A percentile compares a stretch with the other conserved stretches of the same genome.
These are phyloP conservation scores for Gossypium arboreum DNA, from an alignment of 345 rosid species.

Conservation along the genomic window DNA sequence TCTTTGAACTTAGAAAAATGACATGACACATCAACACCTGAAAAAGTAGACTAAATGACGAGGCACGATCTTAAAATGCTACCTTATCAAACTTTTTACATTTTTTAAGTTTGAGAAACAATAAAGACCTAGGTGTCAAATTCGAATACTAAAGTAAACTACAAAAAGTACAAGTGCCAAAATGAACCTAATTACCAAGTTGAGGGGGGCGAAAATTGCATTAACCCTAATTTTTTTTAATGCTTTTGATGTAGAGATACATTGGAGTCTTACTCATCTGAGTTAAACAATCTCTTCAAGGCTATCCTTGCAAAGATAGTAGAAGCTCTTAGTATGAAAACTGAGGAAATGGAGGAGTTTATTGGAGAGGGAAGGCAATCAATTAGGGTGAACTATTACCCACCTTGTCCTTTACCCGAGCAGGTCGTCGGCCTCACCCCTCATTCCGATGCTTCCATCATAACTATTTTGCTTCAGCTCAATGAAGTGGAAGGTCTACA, in stretches of 20 bases:
- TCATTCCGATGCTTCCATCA: background rate
- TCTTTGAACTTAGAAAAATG: too few species aligned
- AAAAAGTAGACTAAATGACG: too few species aligned
- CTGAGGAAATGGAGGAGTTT: conserved; percentile 28
- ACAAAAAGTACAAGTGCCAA: too few species aligned
- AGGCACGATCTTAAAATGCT: too few species aligned
- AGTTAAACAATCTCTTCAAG: conserved; percentile 28
- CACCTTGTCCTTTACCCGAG: conserved; percentile 30
- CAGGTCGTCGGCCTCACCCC: conserved; percentile 21
- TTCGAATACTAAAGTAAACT: too few species aligned
- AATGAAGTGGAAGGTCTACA: conserved; percentile 37
- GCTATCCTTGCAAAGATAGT: conserved; percentile 22
- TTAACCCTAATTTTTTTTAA: background rate
- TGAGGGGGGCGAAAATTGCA: too few species aligned
- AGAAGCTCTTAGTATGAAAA: conserved; percentile 24
- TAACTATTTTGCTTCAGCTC: conserved; percentile 30
- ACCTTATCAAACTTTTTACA: too few species aligned
- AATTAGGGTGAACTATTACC: conserved; percentile 34
- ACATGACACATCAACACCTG: too few species aligned
- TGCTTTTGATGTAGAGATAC: conserved; percentile 27
- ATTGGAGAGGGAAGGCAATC: conserved; percentile 9
- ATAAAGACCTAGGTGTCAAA: too few species aligned
- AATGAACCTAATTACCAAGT: too few species aligned
- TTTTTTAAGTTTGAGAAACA: too few species aligned
- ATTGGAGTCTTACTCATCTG: conserved; percentile 26